Evolutionary conservation across 352 stramenopile genomes (phyloP).

Genomic region (Pythium diclinum): DNA sequence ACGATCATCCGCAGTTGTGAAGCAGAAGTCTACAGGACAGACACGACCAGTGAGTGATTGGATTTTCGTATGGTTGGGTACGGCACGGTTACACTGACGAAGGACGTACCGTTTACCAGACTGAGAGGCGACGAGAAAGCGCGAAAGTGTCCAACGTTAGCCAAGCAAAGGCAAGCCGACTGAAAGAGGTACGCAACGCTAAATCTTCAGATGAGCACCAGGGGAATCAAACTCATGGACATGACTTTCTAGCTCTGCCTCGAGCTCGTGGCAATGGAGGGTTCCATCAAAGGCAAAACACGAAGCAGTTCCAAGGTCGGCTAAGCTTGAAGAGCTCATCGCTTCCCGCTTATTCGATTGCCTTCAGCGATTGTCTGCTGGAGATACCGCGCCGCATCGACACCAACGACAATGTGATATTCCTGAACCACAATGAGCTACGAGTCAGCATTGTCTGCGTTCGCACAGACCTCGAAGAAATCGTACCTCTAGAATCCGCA

Average conservation of each 20-base stretch:
- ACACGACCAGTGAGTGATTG: neutral
- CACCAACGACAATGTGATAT: constrained; percentile 24
- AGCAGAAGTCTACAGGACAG: neutral
- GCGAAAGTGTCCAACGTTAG: neutral
- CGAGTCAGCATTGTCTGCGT: neutral
- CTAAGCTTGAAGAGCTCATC: neutral
- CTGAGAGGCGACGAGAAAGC: neutral
- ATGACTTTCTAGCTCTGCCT: constrained; percentile 19
- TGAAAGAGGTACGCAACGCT: constrained; percentile 22
- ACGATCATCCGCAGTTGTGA: neutral
- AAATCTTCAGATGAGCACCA: too few species aligned
- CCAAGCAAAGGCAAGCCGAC: constrained; percentile 12
- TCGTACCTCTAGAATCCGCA: constrained; percentile 68
- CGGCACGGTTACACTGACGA: neutral
- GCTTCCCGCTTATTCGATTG: neutral
- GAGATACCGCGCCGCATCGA: constrained; percentile 26
- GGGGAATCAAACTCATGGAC: neutral
- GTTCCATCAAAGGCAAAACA: constrained; percentile 18
- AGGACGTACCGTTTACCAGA: neutral
- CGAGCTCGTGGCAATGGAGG: constrained; percentile 25
- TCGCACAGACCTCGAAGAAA: neutral
- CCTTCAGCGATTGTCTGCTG: constrained; percentile 21
- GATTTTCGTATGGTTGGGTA: neutral
- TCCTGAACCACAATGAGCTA: constrained; percentile 8
- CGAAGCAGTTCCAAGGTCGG: neutral